Percentiles rank a stretch among this genome's conserved stretches.
Evolutionary conservation across 352 stramenopile genomes (phyloP).

Genomic region (Phytophthora kernoviae): DNA sequence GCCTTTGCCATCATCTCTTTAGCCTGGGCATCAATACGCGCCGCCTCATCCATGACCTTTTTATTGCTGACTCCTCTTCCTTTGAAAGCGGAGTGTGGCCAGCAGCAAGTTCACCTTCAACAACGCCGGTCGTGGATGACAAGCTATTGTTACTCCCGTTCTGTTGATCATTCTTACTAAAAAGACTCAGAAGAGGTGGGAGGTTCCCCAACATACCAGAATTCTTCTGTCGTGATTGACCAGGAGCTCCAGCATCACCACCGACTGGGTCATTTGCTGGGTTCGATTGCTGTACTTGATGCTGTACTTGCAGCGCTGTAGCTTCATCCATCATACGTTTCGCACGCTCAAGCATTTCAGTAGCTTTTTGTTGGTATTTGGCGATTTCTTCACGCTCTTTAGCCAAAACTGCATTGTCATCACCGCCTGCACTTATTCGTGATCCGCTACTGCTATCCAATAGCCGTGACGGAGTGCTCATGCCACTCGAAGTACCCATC

Average conservation of each 20-base stretch:
- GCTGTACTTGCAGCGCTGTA: slow-evolving; percentile 36
- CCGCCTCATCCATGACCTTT: slow-evolving; percentile 53
- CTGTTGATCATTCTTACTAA: slow-evolving; percentile 25
- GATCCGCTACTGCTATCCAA: slow-evolving; percentile 7
- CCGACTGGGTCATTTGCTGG: not conserved
- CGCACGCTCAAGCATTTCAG: slow-evolving; percentile 68
- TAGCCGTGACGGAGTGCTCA: slow-evolving; percentile 41
- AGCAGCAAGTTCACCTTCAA: not conserved
- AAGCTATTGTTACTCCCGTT: not conserved
- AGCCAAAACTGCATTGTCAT: slow-evolving; percentile 21
- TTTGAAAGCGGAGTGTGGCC: not conserved
- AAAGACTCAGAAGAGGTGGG: slow-evolving; percentile 23
- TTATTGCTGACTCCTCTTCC: slow-evolving; percentile 45
- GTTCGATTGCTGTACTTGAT: slow-evolving; percentile 13
- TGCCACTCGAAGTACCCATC: slow-evolving; percentile 40
- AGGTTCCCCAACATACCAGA: slow-evolving; percentile 29
- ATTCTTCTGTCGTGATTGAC: slow-evolving; percentile 14
- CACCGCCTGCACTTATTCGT: slow-evolving; percentile 6
- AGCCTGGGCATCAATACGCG: slow-evolving; percentile 63
- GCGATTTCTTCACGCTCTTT: slow-evolving; percentile 73
- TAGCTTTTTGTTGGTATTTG: slow-evolving; percentile 66
- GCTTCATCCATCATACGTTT: slow-evolving; percentile 84
- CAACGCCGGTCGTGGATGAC: not conserved
- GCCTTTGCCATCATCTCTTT: slow-evolving; percentile 81
- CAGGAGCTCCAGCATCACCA: slow-evolving; percentile 1